Base-by-base conservation (phyloP, 805 yeast genomes). In the Ogataea trehaloabstinens region DNA sequence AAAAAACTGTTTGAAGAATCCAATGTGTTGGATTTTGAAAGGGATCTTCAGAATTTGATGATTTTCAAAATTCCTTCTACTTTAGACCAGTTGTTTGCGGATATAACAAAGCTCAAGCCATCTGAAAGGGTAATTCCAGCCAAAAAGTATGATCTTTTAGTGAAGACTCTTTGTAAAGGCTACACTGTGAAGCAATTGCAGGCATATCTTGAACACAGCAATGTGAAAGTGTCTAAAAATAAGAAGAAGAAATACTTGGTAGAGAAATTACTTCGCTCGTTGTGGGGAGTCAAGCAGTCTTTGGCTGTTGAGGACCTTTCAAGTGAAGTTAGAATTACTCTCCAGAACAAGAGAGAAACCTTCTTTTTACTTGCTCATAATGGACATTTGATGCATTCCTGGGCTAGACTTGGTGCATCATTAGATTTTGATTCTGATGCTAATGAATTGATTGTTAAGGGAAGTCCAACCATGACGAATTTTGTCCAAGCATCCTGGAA, bases 331-430 rank as follows among this genome's bases (percentile, higher is more conserved):
- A 44, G 48, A 5, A 53, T 64, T 31, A 50, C 50, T 18, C 38
- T 64, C 12, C 53, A 55, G 3, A 53, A 50, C 37, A 41, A 55
- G 7, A 47, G 63, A 35, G 66, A 62, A 22, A 42, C 60, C 17
- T 63, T 61, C 35, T 44, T 64, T 21, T 37, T 64, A 17, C 46
- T 63, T 5, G 57, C 65, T 22, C 54, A 59, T 31, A 49, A 48
- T 3, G 67, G 67, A 3, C 49, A 52, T 19, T 34, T 64, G 22
- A 51, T 61, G 31, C 56, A 55, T 38, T 55, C 56, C n/a, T 64
- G 67, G 67, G 45, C 64, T 7, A 45, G 56, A 21, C 41, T 58
- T 19, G 68, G 68, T n/a, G 69, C 67, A 4, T 55, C 51, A 28
- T 34, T 64, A 17, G 51, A 58, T 10, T 42, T 64, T 24, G 50